Percentiles rank a stretch among this genome's conserved stretches.
phyloP scores from a whole-genome alignment of 768 basidiomycete species.

The Hypsizygus marmoreus region DNA sequence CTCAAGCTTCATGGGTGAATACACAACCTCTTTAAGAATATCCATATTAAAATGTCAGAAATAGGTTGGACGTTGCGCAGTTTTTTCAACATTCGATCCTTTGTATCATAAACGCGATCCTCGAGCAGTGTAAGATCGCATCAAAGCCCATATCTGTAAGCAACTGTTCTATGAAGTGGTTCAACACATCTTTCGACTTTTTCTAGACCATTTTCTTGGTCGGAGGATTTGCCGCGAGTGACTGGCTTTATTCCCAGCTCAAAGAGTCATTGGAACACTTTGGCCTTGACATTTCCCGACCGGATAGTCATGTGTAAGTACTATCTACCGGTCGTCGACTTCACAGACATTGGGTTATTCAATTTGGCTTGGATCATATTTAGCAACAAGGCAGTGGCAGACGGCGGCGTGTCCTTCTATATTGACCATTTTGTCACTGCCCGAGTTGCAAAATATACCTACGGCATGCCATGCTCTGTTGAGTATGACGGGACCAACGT shows the following conservation, averaged over 20 bases:
- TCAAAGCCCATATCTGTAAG: conserved; percentile 19
- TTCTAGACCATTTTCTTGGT: conserved; percentile 46
- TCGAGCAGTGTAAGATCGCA: conserved; percentile 10
- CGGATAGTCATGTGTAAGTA: conserved; percentile 49
- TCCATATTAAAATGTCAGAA: not conserved
- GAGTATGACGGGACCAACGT: conserved; percentile 6
- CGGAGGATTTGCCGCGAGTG: conserved; percentile 54
- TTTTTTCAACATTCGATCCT: conserved; percentile 28
- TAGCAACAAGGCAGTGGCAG: conserved; percentile 20
- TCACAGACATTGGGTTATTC: not conserved
- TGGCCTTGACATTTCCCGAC: conserved; percentile 39
- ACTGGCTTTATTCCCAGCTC: conserved; percentile 47
- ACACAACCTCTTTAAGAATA: not conserved
- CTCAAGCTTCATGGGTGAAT: conserved; percentile 40
- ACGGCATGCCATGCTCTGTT: conserved; percentile 3
- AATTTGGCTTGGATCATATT: not conserved
- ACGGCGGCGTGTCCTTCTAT: conserved; percentile 21
- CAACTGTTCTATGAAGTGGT: not conserved
- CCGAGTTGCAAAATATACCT: conserved; percentile 17
- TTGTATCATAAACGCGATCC: conserved; percentile 23
- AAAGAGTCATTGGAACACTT: conserved; percentile 34
- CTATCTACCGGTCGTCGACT: conserved; percentile 3
- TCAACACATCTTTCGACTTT: not conserved
- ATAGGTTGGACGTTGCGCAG: conserved; percentile 22
- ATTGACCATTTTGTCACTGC: conserved; percentile 18